A percentile compares a stretch with the other conserved stretches of the same genome.
These are phyloP conservation scores for Gnomoniopsis sp. DNA, from an alignment of 2,329 filamentous ascomycete species.

Conservation along the genomic window DNA sequence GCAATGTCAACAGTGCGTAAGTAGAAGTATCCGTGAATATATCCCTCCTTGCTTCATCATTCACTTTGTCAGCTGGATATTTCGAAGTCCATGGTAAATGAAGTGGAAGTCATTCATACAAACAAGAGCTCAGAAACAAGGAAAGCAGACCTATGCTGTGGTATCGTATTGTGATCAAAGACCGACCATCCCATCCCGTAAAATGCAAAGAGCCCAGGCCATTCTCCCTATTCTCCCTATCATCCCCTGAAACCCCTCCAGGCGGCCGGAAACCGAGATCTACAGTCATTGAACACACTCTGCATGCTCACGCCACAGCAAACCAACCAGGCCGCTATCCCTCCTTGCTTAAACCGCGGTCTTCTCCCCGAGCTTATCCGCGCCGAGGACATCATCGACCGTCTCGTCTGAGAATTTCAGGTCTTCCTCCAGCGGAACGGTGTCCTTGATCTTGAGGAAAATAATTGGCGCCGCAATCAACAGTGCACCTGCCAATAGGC, in stretches of 20 bases:
- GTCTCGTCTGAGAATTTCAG: conserved; percentile 84
- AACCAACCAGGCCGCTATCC: too few relatives aligned
- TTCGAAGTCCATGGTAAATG: too few relatives aligned
- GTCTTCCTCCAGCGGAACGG: conserved; percentile 77
- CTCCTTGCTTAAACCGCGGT: too few relatives aligned
- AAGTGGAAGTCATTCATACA: too few relatives aligned
- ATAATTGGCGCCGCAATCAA: conserved; percentile 77
- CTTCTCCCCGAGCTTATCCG: conserved; percentile 26
- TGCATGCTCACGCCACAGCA: too few relatives aligned
- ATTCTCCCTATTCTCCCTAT: not conserved
- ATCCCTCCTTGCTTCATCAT: too few relatives aligned
- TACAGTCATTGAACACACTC: too few relatives aligned
- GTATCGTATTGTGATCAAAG: conserved; percentile 1
- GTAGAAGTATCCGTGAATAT: too few relatives aligned
- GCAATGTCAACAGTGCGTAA: too few relatives aligned
- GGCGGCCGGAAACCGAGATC: too few relatives aligned
- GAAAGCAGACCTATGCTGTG: not conserved
- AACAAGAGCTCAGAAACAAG: too few relatives aligned
- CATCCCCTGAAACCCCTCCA: not conserved
- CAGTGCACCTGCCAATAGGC: conserved; percentile 68
- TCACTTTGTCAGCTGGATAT: too few relatives aligned
- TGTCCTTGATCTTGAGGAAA: conserved; percentile 74
- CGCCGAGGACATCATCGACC: conserved; percentile 59
- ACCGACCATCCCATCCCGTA: not conserved
- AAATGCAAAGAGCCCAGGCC: not conserved